Conservation (phyloP, 805 yeast species). For the Candida methanosorbosa region DNA sequence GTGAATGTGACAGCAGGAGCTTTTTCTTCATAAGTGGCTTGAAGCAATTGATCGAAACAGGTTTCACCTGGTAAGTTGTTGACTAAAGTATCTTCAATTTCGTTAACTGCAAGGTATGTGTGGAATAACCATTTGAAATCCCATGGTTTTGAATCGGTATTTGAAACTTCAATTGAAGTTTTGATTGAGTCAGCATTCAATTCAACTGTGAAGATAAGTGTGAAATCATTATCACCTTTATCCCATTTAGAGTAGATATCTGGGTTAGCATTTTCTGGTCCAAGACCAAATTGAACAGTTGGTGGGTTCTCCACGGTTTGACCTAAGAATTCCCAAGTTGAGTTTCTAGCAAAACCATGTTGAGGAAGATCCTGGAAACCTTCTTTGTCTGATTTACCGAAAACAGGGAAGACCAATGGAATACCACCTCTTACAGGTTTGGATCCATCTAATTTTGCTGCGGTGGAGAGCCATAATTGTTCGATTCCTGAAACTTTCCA, state of each 20-base stretch:
- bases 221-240: constrained; percentile 54
- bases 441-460: constrained; percentile 82
- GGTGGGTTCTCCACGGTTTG: constrained; percentile 63
- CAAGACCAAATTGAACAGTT: constrained; percentile 82
- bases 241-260: constrained; percentile 55
- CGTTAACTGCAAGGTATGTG: constrained; percentile 70
- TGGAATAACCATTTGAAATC: constrained; percentile 95
- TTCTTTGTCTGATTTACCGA: constrained; percentile 59
- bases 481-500: constrained; percentile 72
- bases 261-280: constrained; percentile 70
- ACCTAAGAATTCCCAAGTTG: constrained; percentile 91
- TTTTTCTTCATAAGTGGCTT: constrained; percentile 54
- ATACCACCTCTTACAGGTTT: constrained; percentile 97
- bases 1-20: constrained; percentile 67
- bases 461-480: constrained; percentile 73
- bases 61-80: constrained; percentile 67
- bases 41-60: constrained; percentile 70
- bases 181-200: constrained; percentile 49
- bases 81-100: constrained; percentile 69
- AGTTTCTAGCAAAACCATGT: constrained; percentile 92
- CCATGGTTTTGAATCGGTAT: constrained; percentile 55
- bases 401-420: constrained; percentile 91
- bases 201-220: constrained; percentile 61
- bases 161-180: constrained; percentile 69
- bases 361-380: constrained; percentile 75